Base-by-base conservation (phyloP, 345 rosid species). In the Camelina neglecta region DNA sequence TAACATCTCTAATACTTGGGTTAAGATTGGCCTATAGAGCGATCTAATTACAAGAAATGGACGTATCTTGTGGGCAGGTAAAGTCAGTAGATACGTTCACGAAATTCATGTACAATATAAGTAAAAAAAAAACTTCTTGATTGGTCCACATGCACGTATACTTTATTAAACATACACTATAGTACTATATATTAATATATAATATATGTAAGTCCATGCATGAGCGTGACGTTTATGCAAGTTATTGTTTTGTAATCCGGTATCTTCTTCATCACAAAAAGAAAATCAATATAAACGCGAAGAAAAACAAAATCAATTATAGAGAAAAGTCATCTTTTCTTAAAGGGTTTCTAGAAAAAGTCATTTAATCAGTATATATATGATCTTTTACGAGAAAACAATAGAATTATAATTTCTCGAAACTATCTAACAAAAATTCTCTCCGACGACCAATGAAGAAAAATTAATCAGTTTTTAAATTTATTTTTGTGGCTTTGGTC, bases 61-160 rank as follows among this genome's bases (percentile, higher is more conserved):
- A 64, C 65, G 48, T 73, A 55, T 33, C 58, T 15, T 65, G 65
- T 47, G 72, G 65, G 72, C 53, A 65, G 33, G 78, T 47, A 66
- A 35, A 26, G 21, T 42, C 65, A 58, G 13, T 65, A 35, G 51
- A 66, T 57, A 74, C 78, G 60, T 74, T 74, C 78, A 74, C 72
- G 78, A 23, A 57, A 57, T 47, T 74, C 78, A 47, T 66, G 77
- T 50, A 57, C 47, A 66, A n/a, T 48, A 24, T 4, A 57, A 72
- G 42, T 12, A 38, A n/a, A 59, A 33, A 7, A 0, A 21, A 48
- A 71, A 63, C 64, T 65, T 44, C 38, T 54, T 73, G 49, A 64
- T 73, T 73, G 65, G 48, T 64, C 49, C 65, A 65, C 39, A 59
- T 65, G 39, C 39, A 44, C 71, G 39, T 15, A 44, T 44, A 31